Conservation (phyloP, 108 stramenopile genomes). For the Skeletonema grethae region DNA sequence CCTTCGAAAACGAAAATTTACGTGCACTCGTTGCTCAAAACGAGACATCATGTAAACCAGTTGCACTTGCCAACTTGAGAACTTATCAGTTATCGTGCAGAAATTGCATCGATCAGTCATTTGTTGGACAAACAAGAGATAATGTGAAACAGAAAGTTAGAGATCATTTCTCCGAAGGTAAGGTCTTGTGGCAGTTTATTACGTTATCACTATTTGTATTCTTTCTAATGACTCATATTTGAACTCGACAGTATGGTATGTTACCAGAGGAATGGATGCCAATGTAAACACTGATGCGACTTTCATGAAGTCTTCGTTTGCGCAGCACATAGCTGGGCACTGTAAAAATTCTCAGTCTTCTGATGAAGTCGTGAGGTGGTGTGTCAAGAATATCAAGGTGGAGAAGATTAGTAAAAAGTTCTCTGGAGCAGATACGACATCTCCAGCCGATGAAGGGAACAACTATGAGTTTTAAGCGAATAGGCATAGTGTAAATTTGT, state of each 20-base stretch:
- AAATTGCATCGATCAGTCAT: neutral
- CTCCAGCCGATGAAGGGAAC: neutral
- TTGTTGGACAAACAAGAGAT: neutral
- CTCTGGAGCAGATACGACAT: neutral
- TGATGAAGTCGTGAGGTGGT: neutral
- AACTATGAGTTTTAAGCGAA: neutral
- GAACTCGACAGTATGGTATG: neutral
- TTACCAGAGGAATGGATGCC: neutral
- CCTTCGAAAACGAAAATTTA: neutral
- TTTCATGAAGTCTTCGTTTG: slow-evolving; percentile 1
- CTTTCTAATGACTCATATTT: too few relatives aligned
- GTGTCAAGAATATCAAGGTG: slow-evolving; percentile 1
- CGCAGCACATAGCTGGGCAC: neutral
- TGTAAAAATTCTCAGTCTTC: neutral
- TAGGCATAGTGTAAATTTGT: too few relatives aligned
- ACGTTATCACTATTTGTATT: too few relatives aligned
- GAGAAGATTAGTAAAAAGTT: slow-evolving; percentile 3
- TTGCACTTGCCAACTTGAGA: neutral
- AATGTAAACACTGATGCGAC: neutral
- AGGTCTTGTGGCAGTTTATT: too few relatives aligned
- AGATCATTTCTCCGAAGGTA: neutral
- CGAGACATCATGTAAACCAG: neutral
- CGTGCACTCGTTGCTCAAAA: neutral
- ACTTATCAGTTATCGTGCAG: neutral
- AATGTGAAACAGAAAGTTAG: slow-evolving; percentile 3